Evolutionary conservation across 768 basidiomycete species (phyloP), one percentile per base, ranked within the genome.

Genomic region (Termitomyces sp.): DNA sequence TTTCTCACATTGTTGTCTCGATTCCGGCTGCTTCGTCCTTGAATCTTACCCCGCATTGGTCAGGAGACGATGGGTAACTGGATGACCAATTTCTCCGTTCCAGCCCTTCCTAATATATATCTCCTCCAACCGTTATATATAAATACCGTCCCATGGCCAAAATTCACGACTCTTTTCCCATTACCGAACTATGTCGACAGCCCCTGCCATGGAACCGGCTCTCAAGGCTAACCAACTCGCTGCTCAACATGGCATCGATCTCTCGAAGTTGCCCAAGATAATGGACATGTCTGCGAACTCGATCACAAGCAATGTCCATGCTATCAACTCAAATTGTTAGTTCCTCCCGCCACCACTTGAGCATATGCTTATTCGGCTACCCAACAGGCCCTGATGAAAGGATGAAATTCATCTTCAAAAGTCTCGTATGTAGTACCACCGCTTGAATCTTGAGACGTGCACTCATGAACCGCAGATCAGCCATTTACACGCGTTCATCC

Each of bases 401-500:
- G 55, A 72, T 65, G 58, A 79, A 76, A 53, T 74, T 80, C 42
- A 64, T 82, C 27, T 74, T 82, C 62, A 72, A 71, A 58, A 74
- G 71, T 52, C 61, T 82, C 53, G 78, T 79, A 48, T 8, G 74
- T 66, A 8, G 73, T 66, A 2, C 42, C 39, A 16, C 2, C 22
- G 3, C 26, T 13, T 48, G 30, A 16, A 16, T 12, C 10, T 13
- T 42, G 9, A 6, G 12, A 27, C 1, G 33, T 30, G 50, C 34
- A 22, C 26, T 44, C 20, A 59, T 42, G 50, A 33, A 48, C 32
- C 47, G 32, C 73, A 91, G 72, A 68, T 88, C 53, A 79, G 75
- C 30, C 90, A 94, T 67, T 60, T 94, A 8, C 92, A 94, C 67
- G 80, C 83, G 39, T 91, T 91, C 62, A 76, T 91, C 24, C 78